These are phyloP conservation scores for Sicyos edulis DNA, from an alignment of 306 rosid genomes.

Conservation along the genomic window DNA sequence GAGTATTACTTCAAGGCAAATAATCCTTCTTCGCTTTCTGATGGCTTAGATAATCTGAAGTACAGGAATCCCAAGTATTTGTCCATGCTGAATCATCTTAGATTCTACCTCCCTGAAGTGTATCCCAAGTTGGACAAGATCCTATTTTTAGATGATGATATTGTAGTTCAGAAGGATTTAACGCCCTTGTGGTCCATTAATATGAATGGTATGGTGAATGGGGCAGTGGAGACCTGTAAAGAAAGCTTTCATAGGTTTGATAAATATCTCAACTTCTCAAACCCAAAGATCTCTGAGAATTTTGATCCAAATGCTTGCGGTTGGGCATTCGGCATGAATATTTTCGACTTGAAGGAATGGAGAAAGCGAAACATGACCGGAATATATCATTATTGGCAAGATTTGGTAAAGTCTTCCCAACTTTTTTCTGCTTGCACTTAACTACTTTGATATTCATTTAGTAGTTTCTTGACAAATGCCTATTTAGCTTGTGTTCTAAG, in stretches of 20 bases:
- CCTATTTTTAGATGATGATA: conserved; percentile 90
- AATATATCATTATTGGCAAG: conserved; percentile 93
- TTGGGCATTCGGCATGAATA: conserved; percentile 97
- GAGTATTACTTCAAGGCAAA: conserved; percentile 93
- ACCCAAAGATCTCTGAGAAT: conserved; percentile 69
- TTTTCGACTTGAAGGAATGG: conserved; percentile 96
- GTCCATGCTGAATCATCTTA: conserved; percentile 88
- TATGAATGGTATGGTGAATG: conserved; percentile 87
- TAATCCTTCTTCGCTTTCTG: conserved; percentile 75
- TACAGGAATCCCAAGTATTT: conserved; percentile 92
- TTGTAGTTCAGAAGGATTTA: conserved; percentile 93
- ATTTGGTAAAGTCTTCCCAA: conserved; percentile 53
- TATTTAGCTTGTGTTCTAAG: too few relatives aligned
- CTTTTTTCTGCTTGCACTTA: not conserved
- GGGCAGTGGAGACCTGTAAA: conserved; percentile 97
- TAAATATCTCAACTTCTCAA: conserved; percentile 89
- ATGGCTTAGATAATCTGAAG: conserved; percentile 77
- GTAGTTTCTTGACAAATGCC: not conserved
- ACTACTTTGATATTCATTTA: not conserved
- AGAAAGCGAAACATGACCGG: conserved; percentile 81
- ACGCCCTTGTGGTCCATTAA: conserved; percentile 83
- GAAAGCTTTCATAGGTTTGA: conserved; percentile 98
- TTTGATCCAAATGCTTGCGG: conserved; percentile 94
- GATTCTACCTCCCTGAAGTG: conserved; percentile 94
- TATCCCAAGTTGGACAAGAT: conserved; percentile 85